Evolutionary conservation across 73 alveolate genomes (phyloP).

Genomic region (Paramecium caudatum): DNA sequence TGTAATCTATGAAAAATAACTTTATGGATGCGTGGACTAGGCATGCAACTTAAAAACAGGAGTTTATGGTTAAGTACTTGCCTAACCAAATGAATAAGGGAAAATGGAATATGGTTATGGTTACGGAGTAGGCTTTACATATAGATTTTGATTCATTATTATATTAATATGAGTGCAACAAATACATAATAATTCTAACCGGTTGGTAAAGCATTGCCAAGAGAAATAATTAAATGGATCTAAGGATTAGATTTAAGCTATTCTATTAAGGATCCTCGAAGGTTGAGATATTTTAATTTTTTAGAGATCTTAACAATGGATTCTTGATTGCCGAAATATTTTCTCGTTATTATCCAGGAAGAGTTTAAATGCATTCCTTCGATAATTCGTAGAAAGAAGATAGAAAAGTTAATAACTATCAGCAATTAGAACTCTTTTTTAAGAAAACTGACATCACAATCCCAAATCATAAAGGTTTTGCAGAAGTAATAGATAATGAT

Average conservation of each 20-base stretch:
- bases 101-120: too few species aligned
- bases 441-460: slow-evolving; percentile 66
- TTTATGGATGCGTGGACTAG: too few species aligned
- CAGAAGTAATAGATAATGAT: slow-evolving; percentile 59
- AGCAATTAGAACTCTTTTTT: slow-evolving; percentile 69
- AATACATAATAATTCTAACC: slow-evolving; percentile 29
- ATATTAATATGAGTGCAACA: too few species aligned
- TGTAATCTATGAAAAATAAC: too few species aligned
- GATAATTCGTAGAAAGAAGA: slow-evolving; percentile 82
- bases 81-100: too few species aligned
- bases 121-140: too few species aligned
- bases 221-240: slow-evolving; percentile 96
- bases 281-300: slow-evolving; percentile 50
- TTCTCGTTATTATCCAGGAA: slow-evolving; percentile 93
- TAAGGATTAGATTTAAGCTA: slow-evolving; percentile 90
- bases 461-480: slow-evolving; percentile 62
- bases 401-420: slow-evolving; percentile 73
- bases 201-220: slow-evolving; percentile 80
- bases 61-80: too few species aligned
- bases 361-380: slow-evolving; percentile 86
- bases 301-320: slow-evolving; percentile 88
- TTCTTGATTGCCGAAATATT: slow-evolving; percentile 95
- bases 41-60: too few species aligned
- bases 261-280: slow-evolving; percentile 87
- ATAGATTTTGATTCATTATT: too few species aligned